Percentiles rank a stretch among this genome's conserved stretches.
Conservation (phyloP, 345 rosid species). For the Eucalyptus pauciflora region DNA sequence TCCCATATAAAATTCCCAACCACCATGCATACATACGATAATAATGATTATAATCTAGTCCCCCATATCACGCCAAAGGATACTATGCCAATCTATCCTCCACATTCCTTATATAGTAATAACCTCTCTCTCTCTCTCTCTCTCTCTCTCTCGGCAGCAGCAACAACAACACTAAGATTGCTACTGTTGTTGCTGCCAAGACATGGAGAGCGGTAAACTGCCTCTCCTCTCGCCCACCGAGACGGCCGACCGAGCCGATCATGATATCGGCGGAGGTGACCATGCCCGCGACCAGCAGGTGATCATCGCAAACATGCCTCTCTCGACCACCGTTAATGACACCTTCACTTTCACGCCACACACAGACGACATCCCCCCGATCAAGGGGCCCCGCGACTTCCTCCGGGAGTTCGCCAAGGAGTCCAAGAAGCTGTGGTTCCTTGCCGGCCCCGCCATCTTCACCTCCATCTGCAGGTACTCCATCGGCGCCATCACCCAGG, state of each 20-base stretch:
- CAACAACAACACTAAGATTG: background rate
- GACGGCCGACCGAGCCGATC: background rate
- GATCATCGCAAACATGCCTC: background rate
- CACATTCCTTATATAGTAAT: background rate
- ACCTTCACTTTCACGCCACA: conserved; percentile 19
- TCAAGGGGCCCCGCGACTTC: conserved; percentile 33
- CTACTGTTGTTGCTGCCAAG: background rate
- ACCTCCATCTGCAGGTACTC: conserved; percentile 73
- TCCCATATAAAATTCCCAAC: background rate
- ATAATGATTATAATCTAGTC: background rate
- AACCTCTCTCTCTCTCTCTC: background rate
- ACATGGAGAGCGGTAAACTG: conserved; percentile 1
- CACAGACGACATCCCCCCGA: conserved; percentile 58
- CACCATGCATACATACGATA: background rate
- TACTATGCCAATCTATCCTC: background rate
- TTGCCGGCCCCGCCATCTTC: conserved; percentile 95
- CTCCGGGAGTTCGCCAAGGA: conserved; percentile 41
- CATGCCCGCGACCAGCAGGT: background rate
- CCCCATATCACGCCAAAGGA: background rate
- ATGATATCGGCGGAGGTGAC: background rate
- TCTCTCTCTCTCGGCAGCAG: background rate
- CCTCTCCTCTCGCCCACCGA: background rate
- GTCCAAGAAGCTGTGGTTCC: conserved; percentile 64
- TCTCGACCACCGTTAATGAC: background rate
- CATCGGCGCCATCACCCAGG: conserved; percentile 79